Evolutionary conservation across 1,139 yeast species (phyloP).

Genomic region (Nakaseomyces bracarensis): DNA sequence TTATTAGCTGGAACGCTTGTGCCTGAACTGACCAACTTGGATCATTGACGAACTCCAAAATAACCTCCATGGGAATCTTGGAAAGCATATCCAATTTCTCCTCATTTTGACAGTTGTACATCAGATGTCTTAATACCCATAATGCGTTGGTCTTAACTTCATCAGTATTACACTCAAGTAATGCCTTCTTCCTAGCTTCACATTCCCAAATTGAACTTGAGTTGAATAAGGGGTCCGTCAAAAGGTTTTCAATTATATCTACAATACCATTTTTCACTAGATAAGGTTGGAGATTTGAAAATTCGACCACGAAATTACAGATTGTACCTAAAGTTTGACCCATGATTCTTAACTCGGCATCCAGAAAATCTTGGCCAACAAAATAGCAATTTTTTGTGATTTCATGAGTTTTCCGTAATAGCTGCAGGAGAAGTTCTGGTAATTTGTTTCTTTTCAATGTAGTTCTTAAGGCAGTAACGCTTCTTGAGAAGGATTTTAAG

Average conservation of each 20-base stretch:
- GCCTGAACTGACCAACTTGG: slow-evolving; percentile 49
- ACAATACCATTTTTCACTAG: slow-evolving; percentile 51
- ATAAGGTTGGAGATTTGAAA: slow-evolving; percentile 59
- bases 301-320: slow-evolving; percentile 73
- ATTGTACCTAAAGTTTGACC: slow-evolving; percentile 59
- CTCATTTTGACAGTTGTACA: slow-evolving; percentile 39
- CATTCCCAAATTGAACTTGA: slow-evolving; percentile 17
- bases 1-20: slow-evolving; percentile 60
- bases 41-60: slow-evolving; percentile 46
- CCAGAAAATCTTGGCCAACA: slow-evolving; percentile 23
- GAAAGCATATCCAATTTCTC: slow-evolving; percentile 34
- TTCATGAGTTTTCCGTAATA: slow-evolving; percentile 31
- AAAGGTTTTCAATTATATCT: slow-evolving; percentile 37
- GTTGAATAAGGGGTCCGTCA: slow-evolving; percentile 30
- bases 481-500: slow-evolving; percentile 64
- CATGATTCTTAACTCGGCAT: slow-evolving; percentile 35
- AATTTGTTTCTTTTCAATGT: slow-evolving; percentile 53
- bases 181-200: slow-evolving; percentile 9
- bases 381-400: slow-evolving; percentile 24
- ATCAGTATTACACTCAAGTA: slow-evolving; percentile 19
- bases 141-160: slow-evolving; percentile 41
- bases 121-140: slow-evolving; percentile 49
- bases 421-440: slow-evolving; percentile 40
- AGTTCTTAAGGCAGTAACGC: slow-evolving; percentile 62
- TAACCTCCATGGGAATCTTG: slow-evolving; percentile 42